Evolutionary conservation across 2,329 filamentous ascomycete genomes (phyloP).

Genomic region (Capronia americana): DNA sequence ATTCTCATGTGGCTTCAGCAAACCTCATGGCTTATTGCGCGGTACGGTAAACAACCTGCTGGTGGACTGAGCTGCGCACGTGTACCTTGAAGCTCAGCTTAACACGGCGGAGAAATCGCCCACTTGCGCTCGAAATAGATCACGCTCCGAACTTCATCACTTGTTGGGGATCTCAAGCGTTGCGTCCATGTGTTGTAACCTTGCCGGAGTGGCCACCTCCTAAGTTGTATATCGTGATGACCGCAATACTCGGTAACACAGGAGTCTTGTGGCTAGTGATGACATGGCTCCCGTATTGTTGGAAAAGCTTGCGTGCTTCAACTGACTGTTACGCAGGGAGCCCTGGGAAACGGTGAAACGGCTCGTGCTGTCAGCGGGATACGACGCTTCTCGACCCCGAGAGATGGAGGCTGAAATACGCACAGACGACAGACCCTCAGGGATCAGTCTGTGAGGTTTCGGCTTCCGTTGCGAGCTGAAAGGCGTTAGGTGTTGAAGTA

Average conservation of each 20-base stretch:
- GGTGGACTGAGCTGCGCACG: background rate
- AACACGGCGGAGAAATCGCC: background rate
- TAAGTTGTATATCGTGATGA: background rate
- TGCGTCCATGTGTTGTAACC: background rate
- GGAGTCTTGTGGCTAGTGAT: no score
- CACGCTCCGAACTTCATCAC: background rate
- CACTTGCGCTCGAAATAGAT: background rate
- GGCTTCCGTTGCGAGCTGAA: constrained; percentile 22
- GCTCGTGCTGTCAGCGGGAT: background rate
- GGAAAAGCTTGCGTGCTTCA: no score
- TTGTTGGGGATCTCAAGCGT: background rate
- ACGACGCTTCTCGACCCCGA: background rate
- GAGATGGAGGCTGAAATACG: constrained; percentile 13
- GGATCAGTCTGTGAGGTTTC: constrained; percentile 6
- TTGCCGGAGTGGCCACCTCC: background rate
- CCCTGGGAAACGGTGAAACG: background rate
- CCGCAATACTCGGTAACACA: no score
- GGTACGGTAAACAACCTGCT: no score
- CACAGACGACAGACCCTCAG: background rate
- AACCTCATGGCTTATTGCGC: background rate
- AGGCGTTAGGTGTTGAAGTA: background rate
- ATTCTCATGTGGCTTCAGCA: background rate
- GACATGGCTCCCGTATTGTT: no score
- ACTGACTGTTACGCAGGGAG: no score
- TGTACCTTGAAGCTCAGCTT: background rate